Percentiles rank a stretch among this genome's conserved stretches.
Evolutionary conservation across 495 filamentous ascomycete genomes (phyloP).

Genomic region (Talaromyces ruber): DNA sequence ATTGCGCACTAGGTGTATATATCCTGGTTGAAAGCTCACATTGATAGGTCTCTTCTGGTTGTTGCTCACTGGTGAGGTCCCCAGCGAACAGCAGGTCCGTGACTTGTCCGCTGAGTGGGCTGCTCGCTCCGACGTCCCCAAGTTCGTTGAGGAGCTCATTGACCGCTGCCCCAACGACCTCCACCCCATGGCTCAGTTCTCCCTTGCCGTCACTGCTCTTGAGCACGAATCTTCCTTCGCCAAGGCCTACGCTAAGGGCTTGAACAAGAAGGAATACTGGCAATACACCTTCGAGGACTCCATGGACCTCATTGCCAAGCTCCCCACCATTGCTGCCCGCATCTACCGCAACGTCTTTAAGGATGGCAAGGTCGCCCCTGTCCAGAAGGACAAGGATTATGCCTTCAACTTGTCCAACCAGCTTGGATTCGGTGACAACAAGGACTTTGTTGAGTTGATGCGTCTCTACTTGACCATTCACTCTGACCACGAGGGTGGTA

Average conservation of each 20-base stretch:
- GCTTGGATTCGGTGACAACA: slow-evolving; percentile 91
- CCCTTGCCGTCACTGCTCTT: slow-evolving; percentile 90
- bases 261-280: slow-evolving; percentile 99
- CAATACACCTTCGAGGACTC: slow-evolving; percentile 98
- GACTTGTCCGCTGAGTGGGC: slow-evolving; percentile 98
- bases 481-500: slow-evolving; percentile 98
- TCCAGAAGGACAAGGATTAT: slow-evolving; percentile 98
- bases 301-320: slow-evolving; percentile 99
- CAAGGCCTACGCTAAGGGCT: slow-evolving; percentile 96
- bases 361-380: slow-evolving; percentile 91
- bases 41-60: slow-evolving; percentile 94
- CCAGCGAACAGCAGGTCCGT: slow-evolving; percentile 93
- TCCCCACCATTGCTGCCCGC: slow-evolving; percentile 91
- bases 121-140: slow-evolving; percentile 89
- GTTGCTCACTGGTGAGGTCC: slow-evolving; percentile 92
- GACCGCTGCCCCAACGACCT: slow-evolving; percentile 97
- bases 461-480: slow-evolving; percentile 98
- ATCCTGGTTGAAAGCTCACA: slow-evolving; percentile 12
- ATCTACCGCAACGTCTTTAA: slow-evolving; percentile 99
- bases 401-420: slow-evolving; percentile 97
- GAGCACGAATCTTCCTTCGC: slow-evolving; percentile 97
- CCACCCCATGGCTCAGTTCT: slow-evolving; percentile 99
- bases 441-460: slow-evolving; percentile 96
- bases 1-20: neutral
- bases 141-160: slow-evolving; percentile 97